These are phyloP conservation scores for Rhinocladiella mackenziei DNA, from an alignment of 2,329 filamentous ascomycete genomes.

Conservation along the genomic window DNA sequence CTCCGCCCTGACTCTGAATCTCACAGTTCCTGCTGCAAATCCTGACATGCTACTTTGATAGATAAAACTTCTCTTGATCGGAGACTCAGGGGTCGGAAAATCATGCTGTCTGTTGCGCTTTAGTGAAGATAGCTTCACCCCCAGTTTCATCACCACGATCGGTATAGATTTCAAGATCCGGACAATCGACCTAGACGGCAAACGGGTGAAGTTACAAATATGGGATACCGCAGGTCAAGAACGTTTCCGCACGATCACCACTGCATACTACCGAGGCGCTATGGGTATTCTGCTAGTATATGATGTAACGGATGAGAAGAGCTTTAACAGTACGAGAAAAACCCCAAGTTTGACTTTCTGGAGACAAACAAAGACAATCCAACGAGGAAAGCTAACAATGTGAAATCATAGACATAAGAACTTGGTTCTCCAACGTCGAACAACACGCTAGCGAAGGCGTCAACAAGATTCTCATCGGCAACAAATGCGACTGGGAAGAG, in stretches of 20 bases:
- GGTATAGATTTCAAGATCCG: conserved; percentile 99
- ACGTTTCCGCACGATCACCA: conserved; percentile 97
- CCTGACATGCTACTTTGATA: no score
- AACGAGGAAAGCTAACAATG: neutral
- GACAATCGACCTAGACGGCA: conserved; percentile 97
- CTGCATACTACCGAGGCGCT: conserved; percentile 94
- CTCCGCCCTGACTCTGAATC: conserved; percentile 22
- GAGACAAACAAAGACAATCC: neutral
- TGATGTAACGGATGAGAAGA: conserved; percentile 94
- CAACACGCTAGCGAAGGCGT: conserved; percentile 97
- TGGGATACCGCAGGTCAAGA: conserved; percentile 99
- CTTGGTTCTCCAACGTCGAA: conserved; percentile 99
- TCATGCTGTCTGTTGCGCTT: conserved; percentile 95
- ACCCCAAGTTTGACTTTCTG: neutral
- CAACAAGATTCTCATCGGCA: conserved; percentile 99
- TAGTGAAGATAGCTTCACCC: conserved; percentile 95
- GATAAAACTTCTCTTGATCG: conserved; percentile 97
- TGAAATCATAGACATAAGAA: conserved; percentile 74
- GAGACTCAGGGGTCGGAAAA: conserved; percentile 94
- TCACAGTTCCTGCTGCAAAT: no score
- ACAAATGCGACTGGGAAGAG: conserved; percentile 99
- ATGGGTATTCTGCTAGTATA: conserved; percentile 98
- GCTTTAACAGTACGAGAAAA: conserved; percentile 73
- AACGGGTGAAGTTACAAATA: conserved; percentile 98
- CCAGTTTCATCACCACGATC: conserved; percentile 97